Evolutionary conservation across 805 yeast genomes (phyloP).

Genomic region (Ogataea salicorniae): DNA sequence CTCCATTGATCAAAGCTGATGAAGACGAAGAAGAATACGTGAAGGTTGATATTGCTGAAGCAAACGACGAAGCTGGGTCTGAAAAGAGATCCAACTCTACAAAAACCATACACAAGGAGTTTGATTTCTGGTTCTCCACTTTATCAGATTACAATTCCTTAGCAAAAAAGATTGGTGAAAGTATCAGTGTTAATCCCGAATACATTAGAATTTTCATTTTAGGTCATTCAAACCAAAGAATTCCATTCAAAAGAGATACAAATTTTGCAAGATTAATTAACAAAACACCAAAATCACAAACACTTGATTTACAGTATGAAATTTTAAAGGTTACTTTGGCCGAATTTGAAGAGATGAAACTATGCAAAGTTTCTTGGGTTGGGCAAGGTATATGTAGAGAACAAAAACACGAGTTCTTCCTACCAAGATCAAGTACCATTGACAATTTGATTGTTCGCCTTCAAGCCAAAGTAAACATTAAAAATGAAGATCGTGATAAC

Average conservation of each 20-base stretch:
- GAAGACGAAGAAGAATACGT: constrained; percentile 49
- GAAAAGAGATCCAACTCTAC: constrained; percentile 8
- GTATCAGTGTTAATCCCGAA: constrained; percentile 50
- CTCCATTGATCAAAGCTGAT: constrained; percentile 36
- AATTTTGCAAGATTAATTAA: constrained; percentile 31
- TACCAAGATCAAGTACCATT: constrained; percentile 59
- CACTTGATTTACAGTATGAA: constrained; percentile 61
- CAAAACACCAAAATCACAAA: constrained; percentile 41
- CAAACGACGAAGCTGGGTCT: constrained; percentile 10
- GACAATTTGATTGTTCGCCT: constrained; percentile 50
- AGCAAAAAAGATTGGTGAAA: constrained; percentile 53
- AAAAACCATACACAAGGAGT: constrained; percentile 16
- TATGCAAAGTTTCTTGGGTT: constrained; percentile 66
- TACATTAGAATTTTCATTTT: constrained; percentile 63
- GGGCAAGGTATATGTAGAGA: constrained; percentile 66
- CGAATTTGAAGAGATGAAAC: constrained; percentile 72
- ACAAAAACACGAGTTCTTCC: constrained; percentile 61
- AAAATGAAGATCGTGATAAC: constrained; percentile 40
- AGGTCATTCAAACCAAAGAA: constrained; percentile 50
- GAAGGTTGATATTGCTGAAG: constrained; percentile 24
- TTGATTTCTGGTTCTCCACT: constrained; percentile 68
- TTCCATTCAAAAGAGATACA: constrained; percentile 40
- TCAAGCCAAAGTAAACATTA: constrained; percentile 47
- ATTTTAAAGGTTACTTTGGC: constrained; percentile 65
- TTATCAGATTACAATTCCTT: constrained; percentile 54